Conservation (phyloP, 495 filamentous ascomycete genomes). For the Neurospora sp. region DNA sequence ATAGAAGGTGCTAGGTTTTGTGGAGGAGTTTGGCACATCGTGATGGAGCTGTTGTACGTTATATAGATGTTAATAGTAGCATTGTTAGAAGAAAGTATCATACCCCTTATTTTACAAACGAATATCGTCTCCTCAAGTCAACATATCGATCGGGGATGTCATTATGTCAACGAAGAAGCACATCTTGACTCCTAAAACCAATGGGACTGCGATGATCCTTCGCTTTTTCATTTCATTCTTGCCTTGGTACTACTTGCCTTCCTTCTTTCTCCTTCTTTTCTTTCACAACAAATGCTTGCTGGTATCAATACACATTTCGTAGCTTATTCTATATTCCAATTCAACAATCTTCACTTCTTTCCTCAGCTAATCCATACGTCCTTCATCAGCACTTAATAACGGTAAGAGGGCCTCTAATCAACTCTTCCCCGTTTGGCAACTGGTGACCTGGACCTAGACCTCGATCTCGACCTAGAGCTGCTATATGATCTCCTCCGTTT, state of each 20-base stretch:
- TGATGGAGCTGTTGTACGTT: neutral
- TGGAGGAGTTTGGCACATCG: neutral
- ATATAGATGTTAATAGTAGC: neutral
- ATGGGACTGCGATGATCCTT: neutral
- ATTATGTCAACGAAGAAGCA: neutral
- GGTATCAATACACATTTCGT: neutral
- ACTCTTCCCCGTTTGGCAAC: slow-evolving; percentile 5
- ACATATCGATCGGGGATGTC: neutral
- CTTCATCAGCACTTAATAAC: neutral
- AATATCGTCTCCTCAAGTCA: neutral
- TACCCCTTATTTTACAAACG: neutral
- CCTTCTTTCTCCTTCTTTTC: neutral
- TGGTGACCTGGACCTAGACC: neutral
- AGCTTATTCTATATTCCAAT: neutral
- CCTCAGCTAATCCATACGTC: neutral
- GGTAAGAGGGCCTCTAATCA: neutral
- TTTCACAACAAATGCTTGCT: neutral
- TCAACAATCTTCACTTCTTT: neutral
- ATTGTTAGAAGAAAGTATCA: neutral
- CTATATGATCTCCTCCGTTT: slow-evolving; percentile 22
- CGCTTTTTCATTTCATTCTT: neutral
- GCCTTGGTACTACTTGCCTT: neutral
- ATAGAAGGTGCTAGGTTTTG: neutral
- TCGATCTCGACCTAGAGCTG: slow-evolving; percentile 13
- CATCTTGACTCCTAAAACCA: neutral